Evolutionary conservation across 1,284 basidiomycete species (phyloP), one percentile per base, ranked within the genome.

Genomic region (Apiotrichum laibachii): DNA sequence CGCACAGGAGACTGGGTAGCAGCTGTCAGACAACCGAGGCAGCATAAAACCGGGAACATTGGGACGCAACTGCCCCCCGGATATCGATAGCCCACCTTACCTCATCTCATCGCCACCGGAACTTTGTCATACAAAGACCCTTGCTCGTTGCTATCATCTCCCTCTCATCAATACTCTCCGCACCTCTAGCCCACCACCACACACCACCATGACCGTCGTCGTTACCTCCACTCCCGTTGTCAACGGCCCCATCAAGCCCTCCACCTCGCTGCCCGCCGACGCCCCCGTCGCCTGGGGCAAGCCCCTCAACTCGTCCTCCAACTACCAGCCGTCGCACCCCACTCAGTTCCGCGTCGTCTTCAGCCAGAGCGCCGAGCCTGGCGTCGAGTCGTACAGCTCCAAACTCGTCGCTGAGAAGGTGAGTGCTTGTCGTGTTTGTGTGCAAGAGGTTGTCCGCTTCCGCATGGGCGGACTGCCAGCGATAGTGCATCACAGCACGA

Each of bases 251-350:
- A 16, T 46, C 48, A 48, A 42, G 34, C 12, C 34, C 50, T 48
- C 44, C 48, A 35, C 46, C 33, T 19, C 39, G 22, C 67, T 74
- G 13, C 69, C 69, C 16, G 43, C 57, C 22, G 45, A 53, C 16
- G 59, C 71, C 0, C 55, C 63, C 26, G 31, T 12, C 26, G 18
- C 58, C 16, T 78, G 67, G 60, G 60, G 53, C 31, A 79, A 79
- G 61, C 77, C 77, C 5, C 58, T 67, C 26, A 56, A 60, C 19
- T 69, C 67, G 51, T 70, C 72, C 8, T 71, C 70, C 61, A 66
- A 67, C 4, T 79, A 79, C 64, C 53, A 43, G 21, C 70, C 76
- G 31, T 72, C 75, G 6, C 76, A 79, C 62, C 63, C 71, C 2
- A 71, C 67, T 5, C 49, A 71, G 44, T 72, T 78, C 64, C 61